Evolutionary conservation across 768 basidiomycete species (phyloP).

Genomic region (Chalciporus pseudorubinellus): DNA sequence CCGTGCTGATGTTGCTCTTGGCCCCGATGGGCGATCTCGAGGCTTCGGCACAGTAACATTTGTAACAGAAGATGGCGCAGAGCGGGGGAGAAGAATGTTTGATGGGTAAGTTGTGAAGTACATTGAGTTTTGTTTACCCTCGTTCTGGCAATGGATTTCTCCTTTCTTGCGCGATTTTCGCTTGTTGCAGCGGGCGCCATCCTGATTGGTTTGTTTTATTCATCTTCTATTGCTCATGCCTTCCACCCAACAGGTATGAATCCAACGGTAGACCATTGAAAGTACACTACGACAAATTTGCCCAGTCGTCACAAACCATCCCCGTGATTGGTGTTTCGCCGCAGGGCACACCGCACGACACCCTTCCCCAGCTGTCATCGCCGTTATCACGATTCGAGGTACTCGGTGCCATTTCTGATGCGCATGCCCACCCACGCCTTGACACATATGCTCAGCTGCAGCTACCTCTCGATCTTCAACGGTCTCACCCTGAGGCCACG

Average conservation of each 20-base stretch:
- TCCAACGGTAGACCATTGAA: constrained; percentile 85
- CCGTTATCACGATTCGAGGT: constrained; percentile 24
- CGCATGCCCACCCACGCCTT: constrained; percentile 18
- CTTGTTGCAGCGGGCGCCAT: not conserved
- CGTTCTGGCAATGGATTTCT: not conserved
- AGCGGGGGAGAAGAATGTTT: constrained; percentile 81
- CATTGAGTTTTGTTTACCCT: not conserved
- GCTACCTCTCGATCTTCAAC: constrained; percentile 25
- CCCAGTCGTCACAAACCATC: constrained; percentile 35
- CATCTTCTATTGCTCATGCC: constrained; percentile 6
- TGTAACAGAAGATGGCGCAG: constrained; percentile 79
- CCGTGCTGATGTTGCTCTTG: constrained; percentile 87
- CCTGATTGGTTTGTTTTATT: not conserved
- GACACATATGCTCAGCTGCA: constrained; percentile 25
- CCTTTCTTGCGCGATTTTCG: not conserved
- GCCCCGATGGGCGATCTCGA: constrained; percentile 82
- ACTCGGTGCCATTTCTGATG: constrained; percentile 19
- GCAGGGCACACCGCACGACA: constrained; percentile 21
- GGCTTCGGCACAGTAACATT: constrained; percentile 94
- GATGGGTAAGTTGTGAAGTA: constrained; percentile 64
- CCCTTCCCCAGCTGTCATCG: constrained; percentile 19
- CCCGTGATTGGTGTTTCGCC: constrained; percentile 24
- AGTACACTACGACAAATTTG: constrained; percentile 89
- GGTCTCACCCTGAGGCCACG: constrained; percentile 23
- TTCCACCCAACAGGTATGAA: constrained; percentile 58